Evolutionary conservation across 148 eudicot species (phyloP), one percentile per base, ranked within the genome.

Genomic region (Heliamphora exappendiculata): DNA sequence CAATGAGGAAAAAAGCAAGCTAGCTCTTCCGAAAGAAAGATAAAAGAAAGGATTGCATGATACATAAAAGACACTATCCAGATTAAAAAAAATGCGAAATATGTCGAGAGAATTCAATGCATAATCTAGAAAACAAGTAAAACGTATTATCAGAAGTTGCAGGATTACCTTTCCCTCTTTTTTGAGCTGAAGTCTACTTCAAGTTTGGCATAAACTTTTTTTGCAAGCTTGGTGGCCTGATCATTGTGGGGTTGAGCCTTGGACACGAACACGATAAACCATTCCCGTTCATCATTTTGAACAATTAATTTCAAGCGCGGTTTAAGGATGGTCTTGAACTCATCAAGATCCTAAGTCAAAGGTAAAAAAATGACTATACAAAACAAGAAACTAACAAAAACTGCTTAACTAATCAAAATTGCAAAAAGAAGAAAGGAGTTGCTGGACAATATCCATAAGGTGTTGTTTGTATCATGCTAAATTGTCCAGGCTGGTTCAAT

Each of bases 171-270:
- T 84, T 95, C 97, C 84, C 98, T 82, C 84, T 95, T 95, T 86
- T 92, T 95, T 55, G 98, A 89, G 88, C 93, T 95, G 81, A 95
- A 95, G 79, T 95, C 98, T 64, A 92, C 98, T 84, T 95, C 98
- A 72, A 92, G 79, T 84, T 83, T 92, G 63, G 96, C 91, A 84
- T 95, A 95, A 50, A 95, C 94, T 87, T 89, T 95, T 80, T 92
- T 95, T 33, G 97, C 94, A 93, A 91, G 89, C 81, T 95, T 95
- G 72, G 89, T 85, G 67, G 97, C 94, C 78, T 86, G 97, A 86
- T 95, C 97, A 74, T 91, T 91, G 82, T 86, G 93, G 67, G 98
- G 89, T 78, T 82, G 89, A 75, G 99, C 96, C 83, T 85, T 91
- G 84, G 93, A 88, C 73, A 95, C 97, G 72, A 91, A 95, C 41